phyloP scores from a whole-genome alignment of 2,329 filamentous ascomycete genomes.

The Hyphodiscus sp. region DNA sequence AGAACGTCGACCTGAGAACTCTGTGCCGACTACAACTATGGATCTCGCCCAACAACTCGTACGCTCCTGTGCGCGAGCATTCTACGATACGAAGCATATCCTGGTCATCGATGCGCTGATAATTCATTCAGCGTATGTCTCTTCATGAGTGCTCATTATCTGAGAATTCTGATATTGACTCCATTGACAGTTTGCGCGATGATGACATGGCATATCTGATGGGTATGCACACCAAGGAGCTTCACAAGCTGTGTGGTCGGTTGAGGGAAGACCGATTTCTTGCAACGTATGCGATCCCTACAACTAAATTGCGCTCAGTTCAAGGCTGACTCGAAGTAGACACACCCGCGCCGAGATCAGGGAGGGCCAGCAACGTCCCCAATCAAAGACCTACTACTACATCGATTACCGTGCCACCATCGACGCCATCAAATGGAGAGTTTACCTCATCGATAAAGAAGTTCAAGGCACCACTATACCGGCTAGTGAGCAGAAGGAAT shows the following conservation, averaged over 20 bases:
- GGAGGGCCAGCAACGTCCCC: slow-evolving; percentile 74
- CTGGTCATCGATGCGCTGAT: slow-evolving; percentile 75
- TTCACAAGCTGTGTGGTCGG: slow-evolving; percentile 82
- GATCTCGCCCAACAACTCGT: slow-evolving; percentile 72
- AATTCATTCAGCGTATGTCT: slow-evolving; percentile 60
- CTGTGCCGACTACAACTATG: slow-evolving; percentile 35
- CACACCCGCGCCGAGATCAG: slow-evolving; percentile 70
- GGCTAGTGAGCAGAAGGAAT: slow-evolving; percentile 84
- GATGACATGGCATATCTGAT: slow-evolving; percentile 83
- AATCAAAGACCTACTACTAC: slow-evolving; percentile 90
- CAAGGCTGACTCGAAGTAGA: slow-evolving; percentile 33
- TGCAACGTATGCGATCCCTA: slow-evolving; percentile 55
- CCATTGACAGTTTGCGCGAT: slow-evolving; percentile 59
- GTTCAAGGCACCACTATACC: slow-evolving; percentile 80
- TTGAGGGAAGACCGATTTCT: slow-evolving; percentile 83
- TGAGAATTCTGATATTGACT: slow-evolving; percentile 23
- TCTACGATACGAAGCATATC: slow-evolving; percentile 80
- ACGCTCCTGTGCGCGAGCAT: slow-evolving; percentile 77
- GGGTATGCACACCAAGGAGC: slow-evolving; percentile 83
- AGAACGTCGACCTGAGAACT: background rate
- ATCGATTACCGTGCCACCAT: slow-evolving; percentile 93
- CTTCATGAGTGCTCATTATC: slow-evolving; percentile 4
- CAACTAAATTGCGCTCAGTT: background rate
- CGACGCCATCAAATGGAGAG: slow-evolving; percentile 92
- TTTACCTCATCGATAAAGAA: slow-evolving; percentile 80